Conservation (phyloP, 2,329 filamentous ascomycete genomes). For the Aspergillus proliferans region DNA sequence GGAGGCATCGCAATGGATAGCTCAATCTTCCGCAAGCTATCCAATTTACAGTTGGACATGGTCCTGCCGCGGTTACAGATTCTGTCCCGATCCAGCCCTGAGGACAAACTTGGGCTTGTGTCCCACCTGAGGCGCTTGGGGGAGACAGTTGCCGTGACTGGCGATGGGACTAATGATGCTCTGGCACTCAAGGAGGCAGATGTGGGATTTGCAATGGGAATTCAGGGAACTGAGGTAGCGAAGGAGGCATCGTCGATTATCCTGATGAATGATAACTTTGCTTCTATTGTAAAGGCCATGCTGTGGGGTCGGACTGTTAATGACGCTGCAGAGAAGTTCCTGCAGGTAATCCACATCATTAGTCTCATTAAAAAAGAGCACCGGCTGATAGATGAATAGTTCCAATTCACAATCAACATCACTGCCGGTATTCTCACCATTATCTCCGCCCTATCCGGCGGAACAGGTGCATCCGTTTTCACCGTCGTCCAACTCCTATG, state of each 20-base stretch:
- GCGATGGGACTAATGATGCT: constrained; percentile 78
- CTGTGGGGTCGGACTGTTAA: constrained; percentile 75
- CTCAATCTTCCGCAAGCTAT: constrained; percentile 68
- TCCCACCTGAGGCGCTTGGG: constrained; percentile 64
- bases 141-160: constrained; percentile 75
- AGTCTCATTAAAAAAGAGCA: neutral
- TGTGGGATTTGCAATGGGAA: constrained; percentile 84
- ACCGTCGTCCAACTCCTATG: constrained; percentile 62
- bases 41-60: constrained; percentile 57
- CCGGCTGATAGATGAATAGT: constrained; percentile 15
- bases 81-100: constrained; percentile 65
- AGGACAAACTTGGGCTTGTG: constrained; percentile 70
- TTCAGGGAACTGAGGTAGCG: constrained; percentile 74
- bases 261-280: constrained; percentile 82
- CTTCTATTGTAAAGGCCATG: constrained; percentile 76
- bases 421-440: constrained; percentile 63
- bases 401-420: constrained; percentile 55
- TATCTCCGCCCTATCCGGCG: constrained; percentile 54
- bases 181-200: constrained; percentile 75
- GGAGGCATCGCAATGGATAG: constrained; percentile 71
- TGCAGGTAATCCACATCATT: constrained; percentile 34
- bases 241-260: constrained; percentile 82
- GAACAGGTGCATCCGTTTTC: constrained; percentile 53
- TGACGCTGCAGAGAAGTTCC: constrained; percentile 69
- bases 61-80: constrained; percentile 66